Evolutionary conservation across 2,329 filamentous ascomycete genomes (phyloP).

Genomic region (Sclerotinia glacialis): DNA sequence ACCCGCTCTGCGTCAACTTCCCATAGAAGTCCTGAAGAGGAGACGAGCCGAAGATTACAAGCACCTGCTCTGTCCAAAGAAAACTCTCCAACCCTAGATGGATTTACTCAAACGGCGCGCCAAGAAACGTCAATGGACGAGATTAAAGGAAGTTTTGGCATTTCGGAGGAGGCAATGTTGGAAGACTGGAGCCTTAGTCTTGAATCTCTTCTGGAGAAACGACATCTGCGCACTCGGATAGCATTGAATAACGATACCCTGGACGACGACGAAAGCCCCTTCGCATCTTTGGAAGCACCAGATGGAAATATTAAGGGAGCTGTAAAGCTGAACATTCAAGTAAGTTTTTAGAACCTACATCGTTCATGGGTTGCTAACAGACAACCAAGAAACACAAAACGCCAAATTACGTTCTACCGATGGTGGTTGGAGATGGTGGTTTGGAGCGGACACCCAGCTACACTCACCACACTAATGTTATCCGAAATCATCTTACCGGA

Average conservation of each 20-base stretch:
- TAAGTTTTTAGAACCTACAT: constrained; percentile 16
- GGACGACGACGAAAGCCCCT: constrained; percentile 30
- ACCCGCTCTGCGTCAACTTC: background rate
- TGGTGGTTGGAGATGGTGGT: constrained; percentile 21
- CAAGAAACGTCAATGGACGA: background rate
- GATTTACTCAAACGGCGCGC: background rate
- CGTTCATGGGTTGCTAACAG: constrained; percentile 25
- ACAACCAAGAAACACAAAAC: constrained; percentile 24
- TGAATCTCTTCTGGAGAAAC: background rate
- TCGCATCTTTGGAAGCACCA: constrained; percentile 26
- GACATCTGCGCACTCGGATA: background rate
- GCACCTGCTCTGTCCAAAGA: background rate
- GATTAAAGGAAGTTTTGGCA: background rate
- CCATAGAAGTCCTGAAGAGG: background rate
- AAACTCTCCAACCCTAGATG: background rate
- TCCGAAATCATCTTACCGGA: constrained; percentile 32
- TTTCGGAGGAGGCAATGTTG: background rate
- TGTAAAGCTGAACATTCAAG: constrained; percentile 21
- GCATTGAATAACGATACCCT: constrained; percentile 5
- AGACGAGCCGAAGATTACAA: background rate
- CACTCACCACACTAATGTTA: constrained; percentile 30
- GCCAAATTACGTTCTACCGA: constrained; percentile 22
- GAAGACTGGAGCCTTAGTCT: constrained; percentile 4
- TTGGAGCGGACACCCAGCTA: constrained; percentile 32
- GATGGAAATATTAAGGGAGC: constrained; percentile 14